phyloP scores from a whole-genome alignment of 2,329 filamentous ascomycete genomes.

The Sporothrix inflata region DNA sequence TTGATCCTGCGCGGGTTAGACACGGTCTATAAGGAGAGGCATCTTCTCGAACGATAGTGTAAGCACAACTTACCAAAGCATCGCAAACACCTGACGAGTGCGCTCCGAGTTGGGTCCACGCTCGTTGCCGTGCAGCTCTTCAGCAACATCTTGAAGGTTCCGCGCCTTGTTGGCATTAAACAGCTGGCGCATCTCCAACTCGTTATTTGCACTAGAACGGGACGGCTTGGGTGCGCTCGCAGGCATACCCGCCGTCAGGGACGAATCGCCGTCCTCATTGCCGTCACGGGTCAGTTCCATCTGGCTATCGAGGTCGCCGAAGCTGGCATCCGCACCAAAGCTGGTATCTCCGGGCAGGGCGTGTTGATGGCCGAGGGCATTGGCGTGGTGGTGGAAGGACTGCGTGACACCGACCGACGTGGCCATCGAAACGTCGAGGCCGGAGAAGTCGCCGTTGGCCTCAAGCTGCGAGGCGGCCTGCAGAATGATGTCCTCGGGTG shows the following conservation, averaged over 20 bases:
- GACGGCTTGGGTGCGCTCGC: slow-evolving; percentile 58
- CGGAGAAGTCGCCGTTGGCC: slow-evolving; percentile 49
- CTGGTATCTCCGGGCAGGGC: slow-evolving; percentile 60
- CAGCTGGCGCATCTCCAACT: slow-evolving; percentile 77
- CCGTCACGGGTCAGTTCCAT: slow-evolving; percentile 63
- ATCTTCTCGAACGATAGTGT: not conserved
- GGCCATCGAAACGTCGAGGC: slow-evolving; percentile 56
- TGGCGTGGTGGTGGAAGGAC: slow-evolving; percentile 46
- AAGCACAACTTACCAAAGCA: slow-evolving; percentile 72
- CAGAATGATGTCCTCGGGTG: slow-evolving; percentile 63
- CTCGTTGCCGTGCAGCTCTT: slow-evolving; percentile 77
- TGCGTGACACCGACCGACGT: slow-evolving; percentile 48
- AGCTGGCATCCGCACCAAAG: slow-evolving; percentile 56
- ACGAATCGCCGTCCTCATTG: slow-evolving; percentile 58
- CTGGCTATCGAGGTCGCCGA: slow-evolving; percentile 61
- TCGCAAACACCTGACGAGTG: slow-evolving; percentile 82
- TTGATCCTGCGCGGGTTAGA: slow-evolving; percentile 62
- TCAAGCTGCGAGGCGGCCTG: slow-evolving; percentile 61
- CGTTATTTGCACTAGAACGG: slow-evolving; percentile 75
- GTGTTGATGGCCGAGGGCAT: slow-evolving; percentile 51
- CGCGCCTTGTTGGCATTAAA: slow-evolving; percentile 71
- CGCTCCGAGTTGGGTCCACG: slow-evolving; percentile 80
- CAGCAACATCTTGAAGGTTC: slow-evolving; percentile 70
- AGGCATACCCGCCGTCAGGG: slow-evolving; percentile 46
- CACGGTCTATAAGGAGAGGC: not conserved